These are phyloP conservation scores for Monosporozyma aquatica DNA, from an alignment of 805 yeast genomes.

Conservation along the genomic window DNA sequence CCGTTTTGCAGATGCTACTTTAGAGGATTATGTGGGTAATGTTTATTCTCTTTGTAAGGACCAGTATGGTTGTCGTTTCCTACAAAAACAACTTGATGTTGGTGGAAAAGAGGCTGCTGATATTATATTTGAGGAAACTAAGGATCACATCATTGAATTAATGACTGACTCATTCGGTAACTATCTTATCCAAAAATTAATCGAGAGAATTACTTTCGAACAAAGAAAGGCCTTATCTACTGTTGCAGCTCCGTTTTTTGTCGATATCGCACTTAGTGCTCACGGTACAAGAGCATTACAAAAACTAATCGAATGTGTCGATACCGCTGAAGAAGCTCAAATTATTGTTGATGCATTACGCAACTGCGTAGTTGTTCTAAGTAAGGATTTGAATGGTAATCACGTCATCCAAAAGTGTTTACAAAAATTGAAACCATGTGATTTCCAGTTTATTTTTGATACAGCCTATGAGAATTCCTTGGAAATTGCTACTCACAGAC, in stretches of 20 bases:
- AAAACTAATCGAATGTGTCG: slow-evolving; percentile 76
- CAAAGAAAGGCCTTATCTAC: slow-evolving; percentile 64
- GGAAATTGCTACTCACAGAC: slow-evolving; percentile 87
- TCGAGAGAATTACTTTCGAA: slow-evolving; percentile 62
- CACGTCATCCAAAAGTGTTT: slow-evolving; percentile 80
- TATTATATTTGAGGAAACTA: slow-evolving; percentile 72
- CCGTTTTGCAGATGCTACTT: slow-evolving; percentile 54
- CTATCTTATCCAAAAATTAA: slow-evolving; percentile 80
- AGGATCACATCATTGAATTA: slow-evolving; percentile 67
- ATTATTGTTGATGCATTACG: slow-evolving; percentile 51
- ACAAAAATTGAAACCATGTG: slow-evolving; percentile 55
- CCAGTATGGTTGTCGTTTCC: slow-evolving; percentile 91
- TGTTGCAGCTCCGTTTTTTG: slow-evolving; percentile 64
- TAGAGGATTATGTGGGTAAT: slow-evolving; percentile 62
- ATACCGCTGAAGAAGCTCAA: slow-evolving; percentile 60
- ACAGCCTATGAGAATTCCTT: slow-evolving; percentile 67
- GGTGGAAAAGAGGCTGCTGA: slow-evolving; percentile 55
- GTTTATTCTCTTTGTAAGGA: slow-evolving; percentile 81
- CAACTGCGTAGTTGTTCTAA: slow-evolving; percentile 66
- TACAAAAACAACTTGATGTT: slow-evolving; percentile 76
- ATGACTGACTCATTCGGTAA: slow-evolving; percentile 98
- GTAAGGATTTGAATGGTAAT: slow-evolving; percentile 89
- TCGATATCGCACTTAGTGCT: slow-evolving; percentile 78
- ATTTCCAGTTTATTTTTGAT: slow-evolving; percentile 82
- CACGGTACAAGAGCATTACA: slow-evolving; percentile 96